These are phyloP conservation scores for Tricholoma matsutake DNA, from an alignment of 768 basidiomycete species.

Conservation along the genomic window DNA sequence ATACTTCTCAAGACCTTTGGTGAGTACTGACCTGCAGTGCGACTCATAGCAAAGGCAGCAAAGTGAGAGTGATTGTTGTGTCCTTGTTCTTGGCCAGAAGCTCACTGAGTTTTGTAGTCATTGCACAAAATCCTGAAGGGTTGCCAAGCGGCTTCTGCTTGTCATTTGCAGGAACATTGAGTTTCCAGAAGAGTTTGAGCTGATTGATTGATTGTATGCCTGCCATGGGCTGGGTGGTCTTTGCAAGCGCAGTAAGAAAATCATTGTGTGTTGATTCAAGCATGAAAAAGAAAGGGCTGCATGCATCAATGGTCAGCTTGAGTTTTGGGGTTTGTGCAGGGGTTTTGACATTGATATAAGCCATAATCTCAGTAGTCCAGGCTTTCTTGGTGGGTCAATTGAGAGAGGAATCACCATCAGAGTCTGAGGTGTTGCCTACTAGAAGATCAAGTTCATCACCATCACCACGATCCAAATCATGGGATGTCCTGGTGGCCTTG, in stretches of 20 bases:
- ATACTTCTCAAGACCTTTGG: background rate
- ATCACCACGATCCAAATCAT: background rate
- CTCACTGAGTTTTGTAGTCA: background rate
- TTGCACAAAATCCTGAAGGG: background rate
- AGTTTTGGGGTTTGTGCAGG: background rate
- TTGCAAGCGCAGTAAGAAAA: background rate
- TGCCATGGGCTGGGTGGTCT: background rate
- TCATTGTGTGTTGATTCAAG: background rate
- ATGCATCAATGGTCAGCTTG: background rate
- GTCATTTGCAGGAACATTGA: background rate
- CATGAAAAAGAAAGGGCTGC: slow-evolving; percentile 2
- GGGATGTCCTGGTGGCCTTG: too few relatives aligned
- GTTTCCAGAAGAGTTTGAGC: slow-evolving; percentile 1
- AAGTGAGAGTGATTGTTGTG: background rate
- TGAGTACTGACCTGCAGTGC: background rate
- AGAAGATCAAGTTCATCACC: background rate
- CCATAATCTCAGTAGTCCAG: background rate
- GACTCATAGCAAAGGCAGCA: background rate
- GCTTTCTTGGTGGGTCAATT: background rate
- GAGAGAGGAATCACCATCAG: background rate
- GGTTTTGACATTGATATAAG: background rate
- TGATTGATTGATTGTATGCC: slow-evolving; percentile 1
- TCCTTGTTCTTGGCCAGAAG: slow-evolving; percentile 1
- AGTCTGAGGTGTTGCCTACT: background rate
- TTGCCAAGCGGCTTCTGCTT: background rate